Evolutionary conservation across 129 eudicot species (phyloP).

Genomic region (Artemisia annua): DNA sequence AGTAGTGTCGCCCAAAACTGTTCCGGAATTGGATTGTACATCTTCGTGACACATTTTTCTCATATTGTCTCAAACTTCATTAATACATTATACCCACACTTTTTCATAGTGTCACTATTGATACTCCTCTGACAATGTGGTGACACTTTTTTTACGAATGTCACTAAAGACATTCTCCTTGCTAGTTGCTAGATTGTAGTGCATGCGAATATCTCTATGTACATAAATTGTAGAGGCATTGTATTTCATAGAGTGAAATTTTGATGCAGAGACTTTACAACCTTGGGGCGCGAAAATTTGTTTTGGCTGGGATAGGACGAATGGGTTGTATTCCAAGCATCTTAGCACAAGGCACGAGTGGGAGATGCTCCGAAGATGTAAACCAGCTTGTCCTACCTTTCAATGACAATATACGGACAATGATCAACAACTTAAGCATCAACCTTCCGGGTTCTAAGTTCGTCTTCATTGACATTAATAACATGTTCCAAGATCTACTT

Average conservation of each 20-base stretch:
- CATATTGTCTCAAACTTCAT: no score
- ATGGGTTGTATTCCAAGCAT: constrained; percentile 97
- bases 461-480: constrained; percentile 58
- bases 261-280: constrained; percentile 71
- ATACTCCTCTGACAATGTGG: no score
- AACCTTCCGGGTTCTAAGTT: constrained; percentile 75
- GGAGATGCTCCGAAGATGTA: constrained; percentile 66
- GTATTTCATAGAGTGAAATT: neutral
- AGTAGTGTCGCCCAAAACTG: no score
- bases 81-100: no score
- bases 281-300: constrained; percentile 84
- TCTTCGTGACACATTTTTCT: no score
- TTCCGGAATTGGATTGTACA: no score
- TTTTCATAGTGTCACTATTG: no score
- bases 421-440: constrained; percentile 59
- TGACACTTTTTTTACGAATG: no score
- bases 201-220: neutral
- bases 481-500: constrained; percentile 80
- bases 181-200: no score
- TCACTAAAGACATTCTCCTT: no score
- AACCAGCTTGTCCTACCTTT: constrained; percentile 73
- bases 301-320: constrained; percentile 71
- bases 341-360: constrained; percentile 51
- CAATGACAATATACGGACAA: constrained; percentile 63
- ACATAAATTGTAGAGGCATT: no score